phyloP scores from a whole-genome alignment of 2,329 filamentous ascomycete species.

The Diaporthe caulivora region DNA sequence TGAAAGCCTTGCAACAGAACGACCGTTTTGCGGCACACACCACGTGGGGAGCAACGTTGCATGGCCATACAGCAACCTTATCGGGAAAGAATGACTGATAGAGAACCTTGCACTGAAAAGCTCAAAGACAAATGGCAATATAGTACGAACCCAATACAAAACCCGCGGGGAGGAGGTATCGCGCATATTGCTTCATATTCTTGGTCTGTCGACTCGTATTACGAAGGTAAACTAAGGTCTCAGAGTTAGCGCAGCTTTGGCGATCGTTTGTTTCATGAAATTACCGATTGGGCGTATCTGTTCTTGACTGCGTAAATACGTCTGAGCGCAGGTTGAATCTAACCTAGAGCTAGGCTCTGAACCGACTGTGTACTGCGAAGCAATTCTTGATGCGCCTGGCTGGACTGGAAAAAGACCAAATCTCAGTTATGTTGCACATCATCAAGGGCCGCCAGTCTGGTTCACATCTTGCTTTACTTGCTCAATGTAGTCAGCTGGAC shows the following conservation, averaged over 20 bases:
- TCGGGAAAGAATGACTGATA: background rate
- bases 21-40: background rate
- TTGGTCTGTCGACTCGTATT: background rate
- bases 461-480: background rate
- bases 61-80: background rate
- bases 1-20: background rate
- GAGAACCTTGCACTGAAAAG: too few species aligned
- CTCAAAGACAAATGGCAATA: too few species aligned
- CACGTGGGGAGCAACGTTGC: too few species aligned
- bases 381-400: background rate
- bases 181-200: background rate
- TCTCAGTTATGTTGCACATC: too few species aligned
- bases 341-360: background rate
- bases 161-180: too few species aligned
- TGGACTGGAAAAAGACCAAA: background rate
- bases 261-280: background rate
- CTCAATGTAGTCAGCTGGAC: background rate
- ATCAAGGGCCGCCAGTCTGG: background rate
- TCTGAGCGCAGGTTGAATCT: constrained; percentile 1
- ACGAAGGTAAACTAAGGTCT: background rate
- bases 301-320: background rate
- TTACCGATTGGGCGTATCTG: background rate
- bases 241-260: background rate
- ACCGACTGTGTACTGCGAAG: too few species aligned
- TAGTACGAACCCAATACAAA: background rate